Base-by-base conservation (phyloP, 2,329 filamentous ascomycete genomes). In the Teratosphaeria epicoccoides region DNA sequence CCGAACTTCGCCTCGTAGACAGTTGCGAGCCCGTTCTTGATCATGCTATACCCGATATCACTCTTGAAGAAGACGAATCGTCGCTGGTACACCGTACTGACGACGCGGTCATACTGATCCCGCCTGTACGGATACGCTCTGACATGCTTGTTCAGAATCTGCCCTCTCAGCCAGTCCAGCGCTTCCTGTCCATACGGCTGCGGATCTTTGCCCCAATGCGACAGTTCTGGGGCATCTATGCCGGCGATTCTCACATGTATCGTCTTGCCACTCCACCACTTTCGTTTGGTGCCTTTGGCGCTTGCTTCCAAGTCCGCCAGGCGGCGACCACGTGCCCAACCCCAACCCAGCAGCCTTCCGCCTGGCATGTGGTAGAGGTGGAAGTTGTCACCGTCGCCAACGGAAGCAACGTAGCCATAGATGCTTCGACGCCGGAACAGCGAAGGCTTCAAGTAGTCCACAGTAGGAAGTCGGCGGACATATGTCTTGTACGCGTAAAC, bases 321-420 rank as follows among this genome's bases (percentile, higher is more conserved):
- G 1, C 55, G 47, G 24, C 65, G 52, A 2, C 55, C 51, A 2
- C 58, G 55, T 1, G 63, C 46, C 61, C 61, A 64, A n/a, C 86
- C 89, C 93, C 93, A 98, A 49, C 93, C 93, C 10, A 85, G 78
- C 49, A 90, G 69, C 58, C 83, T 78, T 10, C 93, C 93, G n/a
- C 91, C 91, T 0, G 93, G 93, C 0, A 89, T 97, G 68, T 98
- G 93, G 67, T 85, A 98, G 46, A 98, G 69, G 60, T 93, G 85
- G 68, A 98, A 96, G 66, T 91, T 91, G 70, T 98, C 93, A 3
- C 89, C 94, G 76, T 98, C 93, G 43, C 94, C 93, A 23, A 98
- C 93, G 60, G 87, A 89, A 11, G 91, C 96, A 43, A 97, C 93
- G 55, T 79, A 80, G 12, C 93, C 93, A 61, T 91, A 85, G 43